Conservation (phyloP, 1,139 yeast genomes). For the Kurtzmaniella quercitrusa region DNA sequence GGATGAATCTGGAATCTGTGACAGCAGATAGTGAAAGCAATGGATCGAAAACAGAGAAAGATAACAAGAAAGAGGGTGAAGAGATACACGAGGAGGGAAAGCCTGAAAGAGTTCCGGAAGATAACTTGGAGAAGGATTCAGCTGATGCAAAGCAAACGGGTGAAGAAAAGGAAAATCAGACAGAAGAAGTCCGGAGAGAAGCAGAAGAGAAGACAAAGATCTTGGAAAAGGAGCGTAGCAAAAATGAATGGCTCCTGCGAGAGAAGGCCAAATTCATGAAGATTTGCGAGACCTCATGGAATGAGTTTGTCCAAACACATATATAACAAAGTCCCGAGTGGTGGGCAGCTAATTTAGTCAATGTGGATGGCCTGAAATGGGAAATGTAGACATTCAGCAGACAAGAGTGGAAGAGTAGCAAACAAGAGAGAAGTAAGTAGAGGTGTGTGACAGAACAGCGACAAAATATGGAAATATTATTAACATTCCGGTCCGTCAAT, state of each 20-base stretch:
- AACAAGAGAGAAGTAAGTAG: too few species aligned
- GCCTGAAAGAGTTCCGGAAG: not conserved
- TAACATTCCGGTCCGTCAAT: too few species aligned
- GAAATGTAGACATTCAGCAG: too few species aligned
- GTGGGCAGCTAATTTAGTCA: not conserved
- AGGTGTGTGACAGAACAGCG: too few species aligned
- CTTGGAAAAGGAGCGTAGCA: not conserved
- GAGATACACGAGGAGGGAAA: conserved; percentile 7
- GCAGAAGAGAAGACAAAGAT: not conserved
- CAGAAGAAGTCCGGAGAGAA: conserved; percentile 1
- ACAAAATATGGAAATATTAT: too few species aligned
- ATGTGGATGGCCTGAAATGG: not conserved
- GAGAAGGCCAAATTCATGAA: conserved; percentile 47
- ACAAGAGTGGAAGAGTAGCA: too few species aligned
- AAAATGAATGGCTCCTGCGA: conserved; percentile 15
- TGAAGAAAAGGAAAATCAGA: not conserved
- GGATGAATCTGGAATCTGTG: not conserved
- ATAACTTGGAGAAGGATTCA: conserved; percentile 1
- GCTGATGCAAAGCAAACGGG: not conserved
- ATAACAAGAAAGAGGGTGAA: not conserved
- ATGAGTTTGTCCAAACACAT: conserved; percentile 28
- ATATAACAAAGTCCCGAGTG: not conserved
- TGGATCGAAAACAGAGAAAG: not conserved
- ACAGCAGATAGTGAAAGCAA: not conserved
- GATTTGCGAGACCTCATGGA: conserved; percentile 55